Evolutionary conservation across 495 filamentous ascomycete genomes (phyloP).

Genomic region (Aspergillus indologenus): DNA sequence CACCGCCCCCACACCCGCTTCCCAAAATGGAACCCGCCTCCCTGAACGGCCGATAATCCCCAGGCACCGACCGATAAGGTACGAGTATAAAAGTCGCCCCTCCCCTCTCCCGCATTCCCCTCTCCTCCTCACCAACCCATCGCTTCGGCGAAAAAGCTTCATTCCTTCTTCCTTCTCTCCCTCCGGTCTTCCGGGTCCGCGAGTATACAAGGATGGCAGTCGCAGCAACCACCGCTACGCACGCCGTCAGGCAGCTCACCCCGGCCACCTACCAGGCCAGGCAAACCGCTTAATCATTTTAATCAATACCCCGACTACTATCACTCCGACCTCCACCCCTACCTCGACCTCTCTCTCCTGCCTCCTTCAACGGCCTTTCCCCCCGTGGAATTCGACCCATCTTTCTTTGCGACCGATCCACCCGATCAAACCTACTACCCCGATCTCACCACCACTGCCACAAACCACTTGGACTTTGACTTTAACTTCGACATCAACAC

Average conservation of each 20-base stretch:
- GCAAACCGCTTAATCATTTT: slow-evolving; percentile 9
- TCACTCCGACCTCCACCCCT: background rate
- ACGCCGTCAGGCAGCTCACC: slow-evolving; percentile 9
- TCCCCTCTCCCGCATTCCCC: background rate
- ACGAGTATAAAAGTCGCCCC: slow-evolving; percentile 3
- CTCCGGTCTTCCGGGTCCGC: slow-evolving; percentile 17
- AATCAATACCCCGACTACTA: slow-evolving; percentile 5
- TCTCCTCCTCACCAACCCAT: slow-evolving; percentile 1
- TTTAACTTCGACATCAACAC: background rate
- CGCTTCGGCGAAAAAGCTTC: slow-evolving; percentile 3
- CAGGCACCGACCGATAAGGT: background rate
- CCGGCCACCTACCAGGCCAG: background rate
- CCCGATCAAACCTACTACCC: slow-evolving; percentile 9
- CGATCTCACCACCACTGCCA: background rate
- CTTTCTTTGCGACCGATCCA: slow-evolving; percentile 3
- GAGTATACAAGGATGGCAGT: slow-evolving; percentile 19
- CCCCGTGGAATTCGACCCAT: slow-evolving; percentile 10
- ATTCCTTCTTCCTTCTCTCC: background rate
- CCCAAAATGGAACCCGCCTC: background rate
- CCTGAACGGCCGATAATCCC: background rate
- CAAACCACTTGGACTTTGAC: background rate
- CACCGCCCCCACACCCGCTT: background rate
- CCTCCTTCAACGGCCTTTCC: slow-evolving; percentile 13
- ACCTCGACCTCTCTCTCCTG: slow-evolving; percentile 7
- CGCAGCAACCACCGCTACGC: slow-evolving; percentile 11